phyloP scores from a whole-genome alignment of 768 basidiomycete species.

The Collybia mongolica region DNA sequence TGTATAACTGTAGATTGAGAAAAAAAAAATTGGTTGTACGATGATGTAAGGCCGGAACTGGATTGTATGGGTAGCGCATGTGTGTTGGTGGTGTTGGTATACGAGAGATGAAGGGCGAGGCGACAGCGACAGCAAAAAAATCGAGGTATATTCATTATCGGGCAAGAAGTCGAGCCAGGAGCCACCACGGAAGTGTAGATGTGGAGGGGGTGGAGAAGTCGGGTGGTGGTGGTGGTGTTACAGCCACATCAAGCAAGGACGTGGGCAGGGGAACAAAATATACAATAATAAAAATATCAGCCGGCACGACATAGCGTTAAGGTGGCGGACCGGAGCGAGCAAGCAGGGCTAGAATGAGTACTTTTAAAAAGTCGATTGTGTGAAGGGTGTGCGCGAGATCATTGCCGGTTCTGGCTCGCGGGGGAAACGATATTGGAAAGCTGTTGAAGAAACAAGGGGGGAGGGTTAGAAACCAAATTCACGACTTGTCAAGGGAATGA shows the following conservation, averaged over 20 bases:
- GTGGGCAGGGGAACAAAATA: conserved; percentile 32
- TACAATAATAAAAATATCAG: conserved; percentile 50
- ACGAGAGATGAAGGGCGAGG: not conserved
- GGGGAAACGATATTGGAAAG: conserved; percentile 67
- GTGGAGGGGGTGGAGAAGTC: too few relatives aligned
- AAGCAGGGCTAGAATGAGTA: conserved; percentile 5
- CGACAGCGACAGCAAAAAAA: conserved; percentile 7
- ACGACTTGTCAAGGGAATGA: not conserved
- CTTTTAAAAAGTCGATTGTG: conserved; percentile 60
- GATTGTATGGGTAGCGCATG: conserved; percentile 3
- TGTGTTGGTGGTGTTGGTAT: not conserved
- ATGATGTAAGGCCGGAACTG: not conserved
- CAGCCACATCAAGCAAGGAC: conserved; percentile 24
- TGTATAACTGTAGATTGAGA: conserved; percentile 2
- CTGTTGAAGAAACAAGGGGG: conserved; percentile 26
- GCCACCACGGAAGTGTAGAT: not conserved
- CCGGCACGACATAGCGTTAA: conserved; percentile 8
- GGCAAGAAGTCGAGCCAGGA: not conserved
- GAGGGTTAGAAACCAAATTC: not conserved
- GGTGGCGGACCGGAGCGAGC: conserved; percentile 6
- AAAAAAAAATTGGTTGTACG: not conserved
- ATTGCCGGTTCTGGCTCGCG: conserved; percentile 44
- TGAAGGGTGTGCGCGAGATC: conserved; percentile 45
- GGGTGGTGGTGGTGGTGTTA: conserved; percentile 21
- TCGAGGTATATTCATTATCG: conserved; percentile 3